Evolutionary conservation across 352 stramenopile genomes (phyloP).

Genomic region (Globisporangium echinulatum): DNA sequence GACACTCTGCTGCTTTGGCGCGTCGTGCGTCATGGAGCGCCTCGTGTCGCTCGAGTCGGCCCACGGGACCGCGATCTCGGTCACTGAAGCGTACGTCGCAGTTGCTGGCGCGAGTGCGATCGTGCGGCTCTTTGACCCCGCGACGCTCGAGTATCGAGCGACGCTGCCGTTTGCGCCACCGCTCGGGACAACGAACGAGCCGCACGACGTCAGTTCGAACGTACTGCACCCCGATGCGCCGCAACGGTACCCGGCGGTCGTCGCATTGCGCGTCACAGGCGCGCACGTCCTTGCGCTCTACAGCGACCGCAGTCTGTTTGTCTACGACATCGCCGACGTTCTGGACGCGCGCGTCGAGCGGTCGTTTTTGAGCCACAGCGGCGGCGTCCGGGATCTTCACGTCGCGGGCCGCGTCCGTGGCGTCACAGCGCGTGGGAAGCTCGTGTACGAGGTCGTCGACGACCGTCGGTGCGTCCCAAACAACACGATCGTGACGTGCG

Average conservation of each 20-base stretch:
- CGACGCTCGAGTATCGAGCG: constrained; percentile 60
- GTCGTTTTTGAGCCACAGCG: constrained; percentile 81
- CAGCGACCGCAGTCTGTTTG: constrained; percentile 73
- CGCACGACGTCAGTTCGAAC: constrained; percentile 8
- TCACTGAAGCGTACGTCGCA: constrained; percentile 68
- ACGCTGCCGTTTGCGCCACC: constrained; percentile 76
- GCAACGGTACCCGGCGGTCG: constrained; percentile 46
- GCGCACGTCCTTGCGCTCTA: constrained; percentile 67
- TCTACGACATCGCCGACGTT: constrained; percentile 59
- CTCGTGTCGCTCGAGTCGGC: constrained; percentile 64
- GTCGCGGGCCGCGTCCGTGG: constrained; percentile 42
- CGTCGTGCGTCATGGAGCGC: constrained; percentile 65
- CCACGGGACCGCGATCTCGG: constrained; percentile 57
- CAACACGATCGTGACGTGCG: constrained; percentile 75
- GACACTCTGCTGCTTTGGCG: constrained; percentile 73
- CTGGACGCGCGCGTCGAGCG: constrained; percentile 43
- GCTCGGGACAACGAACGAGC: constrained; percentile 38
- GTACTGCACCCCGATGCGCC: constrained; percentile 43
- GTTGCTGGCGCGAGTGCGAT: constrained; percentile 58
- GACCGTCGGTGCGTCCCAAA: constrained; percentile 28
- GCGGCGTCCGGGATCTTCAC: constrained; percentile 56
- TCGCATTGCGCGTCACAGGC: constrained; percentile 54
- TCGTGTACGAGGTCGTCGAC: constrained; percentile 36
- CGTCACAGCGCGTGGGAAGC: constrained; percentile 48
- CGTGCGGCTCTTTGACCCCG: constrained; percentile 66